phyloP scores from a whole-genome alignment of 257 asterid species.

The Prunella vulgaris region DNA sequence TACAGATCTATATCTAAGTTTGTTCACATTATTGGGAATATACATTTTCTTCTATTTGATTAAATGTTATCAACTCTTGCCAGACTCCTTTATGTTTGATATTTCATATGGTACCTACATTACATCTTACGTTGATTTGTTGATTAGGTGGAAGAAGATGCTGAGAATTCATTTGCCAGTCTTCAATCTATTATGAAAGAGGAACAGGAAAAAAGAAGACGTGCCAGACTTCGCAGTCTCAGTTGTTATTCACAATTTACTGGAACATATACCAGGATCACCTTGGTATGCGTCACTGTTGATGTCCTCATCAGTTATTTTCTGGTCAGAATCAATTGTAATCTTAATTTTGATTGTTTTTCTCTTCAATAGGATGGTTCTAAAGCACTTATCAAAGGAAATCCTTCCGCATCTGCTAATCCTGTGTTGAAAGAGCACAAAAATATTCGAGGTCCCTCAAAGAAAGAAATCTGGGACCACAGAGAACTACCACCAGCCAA shows the following conservation, averaged over 20 bases:
- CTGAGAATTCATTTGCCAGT: constrained; percentile 41
- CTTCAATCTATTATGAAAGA: constrained; percentile 71
- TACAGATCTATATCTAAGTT: neutral
- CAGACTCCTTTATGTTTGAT: constrained; percentile 16
- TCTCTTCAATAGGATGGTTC: constrained; percentile 81
- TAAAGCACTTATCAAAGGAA: constrained; percentile 74
- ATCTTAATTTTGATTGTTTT: neutral
- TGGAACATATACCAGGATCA: constrained; percentile 80
- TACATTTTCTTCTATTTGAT: neutral
- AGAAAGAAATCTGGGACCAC: constrained; percentile 66
- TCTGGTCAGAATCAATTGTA: neutral
- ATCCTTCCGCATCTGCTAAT: constrained; percentile 68
- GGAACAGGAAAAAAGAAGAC: constrained; percentile 65
- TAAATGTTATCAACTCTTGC: neutral
- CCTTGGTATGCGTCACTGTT: constrained; percentile 53
- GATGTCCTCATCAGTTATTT: constrained; percentile 6
- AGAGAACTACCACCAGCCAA: constrained; percentile 56
- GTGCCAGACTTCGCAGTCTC: constrained; percentile 43
- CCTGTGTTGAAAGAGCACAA: constrained; percentile 60
- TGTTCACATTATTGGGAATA: neutral
- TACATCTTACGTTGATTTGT: constrained; percentile 13
- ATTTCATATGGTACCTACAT: neutral
- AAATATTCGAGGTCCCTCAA: constrained; percentile 63
- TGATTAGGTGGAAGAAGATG: constrained; percentile 60
- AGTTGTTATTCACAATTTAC: constrained; percentile 68